A percentile compares a stretch with the other conserved stretches of the same genome.
Conservation (phyloP, 768 basidiomycete genomes). For the Auriscalpium microsporum region DNA sequence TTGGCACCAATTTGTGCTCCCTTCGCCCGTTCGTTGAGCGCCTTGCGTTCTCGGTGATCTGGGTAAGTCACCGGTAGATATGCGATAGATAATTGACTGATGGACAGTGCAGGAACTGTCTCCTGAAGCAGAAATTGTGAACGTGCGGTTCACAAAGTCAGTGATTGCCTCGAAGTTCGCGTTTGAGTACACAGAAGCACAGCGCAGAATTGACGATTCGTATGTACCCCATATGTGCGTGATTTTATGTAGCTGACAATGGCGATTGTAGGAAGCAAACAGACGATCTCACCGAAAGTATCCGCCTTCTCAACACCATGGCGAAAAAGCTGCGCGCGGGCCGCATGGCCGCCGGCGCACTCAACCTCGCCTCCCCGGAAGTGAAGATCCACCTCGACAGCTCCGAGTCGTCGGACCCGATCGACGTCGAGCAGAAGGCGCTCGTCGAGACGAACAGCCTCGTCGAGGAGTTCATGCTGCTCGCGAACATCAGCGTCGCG, state of each 20-base stretch:
- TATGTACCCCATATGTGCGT: conserved; percentile 28
- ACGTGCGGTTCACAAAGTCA: conserved; percentile 88
- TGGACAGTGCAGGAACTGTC: conserved; percentile 68
- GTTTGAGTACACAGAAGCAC: conserved; percentile 96
- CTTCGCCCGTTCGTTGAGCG: conserved; percentile 88
- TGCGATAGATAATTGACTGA: conserved; percentile 2
- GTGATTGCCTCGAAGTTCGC: conserved; percentile 95
- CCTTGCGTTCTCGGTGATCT: conserved; percentile 90
- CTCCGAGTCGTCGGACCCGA: conserved; percentile 88
- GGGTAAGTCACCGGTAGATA: conserved; percentile 49
- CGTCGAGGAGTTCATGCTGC: conserved; percentile 98
- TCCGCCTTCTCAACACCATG: conserved; percentile 81
- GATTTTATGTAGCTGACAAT: neutral
- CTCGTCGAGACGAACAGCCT: conserved; percentile 88
- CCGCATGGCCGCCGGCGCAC: conserved; percentile 92
- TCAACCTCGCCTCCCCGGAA: conserved; percentile 96
- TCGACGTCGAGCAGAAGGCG: conserved; percentile 96
- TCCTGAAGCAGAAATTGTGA: conserved; percentile 80
- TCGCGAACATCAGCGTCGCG: conserved; percentile 94
- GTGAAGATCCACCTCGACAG: conserved; percentile 95
- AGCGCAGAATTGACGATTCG: conserved; percentile 88
- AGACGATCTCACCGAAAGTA: conserved; percentile 77
- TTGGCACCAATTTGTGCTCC: conserved; percentile 95
- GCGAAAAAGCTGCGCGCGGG: conserved; percentile 77
- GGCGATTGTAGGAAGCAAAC: conserved; percentile 45